phyloP scores from a whole-genome alignment of 495 filamentous ascomycete species.

The Penicillium silybi region DNA sequence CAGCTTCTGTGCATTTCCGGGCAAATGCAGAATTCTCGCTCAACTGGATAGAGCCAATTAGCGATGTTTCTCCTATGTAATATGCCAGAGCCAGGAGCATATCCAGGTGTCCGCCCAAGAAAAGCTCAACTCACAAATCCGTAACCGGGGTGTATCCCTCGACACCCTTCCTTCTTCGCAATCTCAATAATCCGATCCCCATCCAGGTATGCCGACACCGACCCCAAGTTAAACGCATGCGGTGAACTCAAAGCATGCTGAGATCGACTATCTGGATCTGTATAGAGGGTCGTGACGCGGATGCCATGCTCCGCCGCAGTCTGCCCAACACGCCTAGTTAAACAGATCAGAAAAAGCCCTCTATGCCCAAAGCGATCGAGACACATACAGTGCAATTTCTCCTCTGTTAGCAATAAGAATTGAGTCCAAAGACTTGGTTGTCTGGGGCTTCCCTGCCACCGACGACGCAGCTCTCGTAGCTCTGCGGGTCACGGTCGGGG shows the following conservation, averaged over 20 bases:
- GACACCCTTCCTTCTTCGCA: constrained; percentile 78
- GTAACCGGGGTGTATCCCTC: constrained; percentile 93
- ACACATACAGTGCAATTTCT: constrained; percentile 79
- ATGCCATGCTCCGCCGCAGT: constrained; percentile 88
- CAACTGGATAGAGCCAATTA: constrained; percentile 31
- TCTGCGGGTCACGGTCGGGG: constrained; percentile 32
- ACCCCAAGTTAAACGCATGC: constrained; percentile 76
- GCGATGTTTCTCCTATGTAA: not conserved
- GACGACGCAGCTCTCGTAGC: constrained; percentile 36
- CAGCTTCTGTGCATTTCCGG: constrained; percentile 80
- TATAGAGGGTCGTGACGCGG: constrained; percentile 91
- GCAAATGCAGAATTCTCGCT: constrained; percentile 95
- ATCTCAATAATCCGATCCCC: constrained; percentile 85
- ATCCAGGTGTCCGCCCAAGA: not conserved
- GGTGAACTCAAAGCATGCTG: constrained; percentile 87
- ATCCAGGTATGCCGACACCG: constrained; percentile 82
- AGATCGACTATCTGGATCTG: constrained; percentile 78
- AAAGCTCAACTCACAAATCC: constrained; percentile 64
- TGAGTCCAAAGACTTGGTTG: constrained; percentile 61
- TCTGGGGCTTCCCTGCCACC: constrained; percentile 17
- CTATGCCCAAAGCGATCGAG: not conserved
- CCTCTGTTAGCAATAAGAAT: constrained; percentile 95
- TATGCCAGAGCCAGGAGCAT: not conserved
- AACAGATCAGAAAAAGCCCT: constrained; percentile 2
- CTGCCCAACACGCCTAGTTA: constrained; percentile 66